Evolutionary conservation across 163 green algal genomes (phyloP).

Genomic region (Prototheca wickerhamii): DNA sequence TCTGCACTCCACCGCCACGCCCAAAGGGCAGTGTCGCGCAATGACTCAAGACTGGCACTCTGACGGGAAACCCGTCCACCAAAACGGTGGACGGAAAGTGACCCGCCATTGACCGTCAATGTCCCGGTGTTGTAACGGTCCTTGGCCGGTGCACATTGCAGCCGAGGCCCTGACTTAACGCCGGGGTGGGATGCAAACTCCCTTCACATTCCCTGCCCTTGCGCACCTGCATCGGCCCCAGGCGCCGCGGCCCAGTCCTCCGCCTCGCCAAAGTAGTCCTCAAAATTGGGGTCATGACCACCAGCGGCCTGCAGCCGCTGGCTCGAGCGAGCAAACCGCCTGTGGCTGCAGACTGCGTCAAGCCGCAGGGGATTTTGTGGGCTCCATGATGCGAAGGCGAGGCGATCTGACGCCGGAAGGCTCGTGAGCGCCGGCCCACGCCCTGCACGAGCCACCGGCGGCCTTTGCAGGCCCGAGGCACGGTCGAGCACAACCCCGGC

Average conservation of each 20-base stretch:
- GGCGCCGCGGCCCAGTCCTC: no score
- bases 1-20: no score
- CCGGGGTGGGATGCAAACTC: neutral
- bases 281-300: neutral
- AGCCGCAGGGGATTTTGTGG: no score
- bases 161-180: conserved; percentile 23
- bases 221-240: neutral
- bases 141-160: conserved; percentile 1
- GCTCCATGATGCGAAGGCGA: no score
- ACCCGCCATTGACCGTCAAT: conserved; percentile 7
- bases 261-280: neutral
- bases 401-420: no score
- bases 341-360: neutral
- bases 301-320: no score
- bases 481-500: no score
- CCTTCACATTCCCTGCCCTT: neutral
- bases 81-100: neutral
- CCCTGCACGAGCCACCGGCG: no score
- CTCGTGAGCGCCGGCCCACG: no score
- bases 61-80: neutral
- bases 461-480: no score
- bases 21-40: no score
- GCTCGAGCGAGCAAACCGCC: neutral
- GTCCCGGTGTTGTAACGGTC: conserved; percentile 28
- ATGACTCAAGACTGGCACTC: neutral